Evolutionary conservation across 129 eudicot species (phyloP).

Genomic region (Daucus carota): DNA sequence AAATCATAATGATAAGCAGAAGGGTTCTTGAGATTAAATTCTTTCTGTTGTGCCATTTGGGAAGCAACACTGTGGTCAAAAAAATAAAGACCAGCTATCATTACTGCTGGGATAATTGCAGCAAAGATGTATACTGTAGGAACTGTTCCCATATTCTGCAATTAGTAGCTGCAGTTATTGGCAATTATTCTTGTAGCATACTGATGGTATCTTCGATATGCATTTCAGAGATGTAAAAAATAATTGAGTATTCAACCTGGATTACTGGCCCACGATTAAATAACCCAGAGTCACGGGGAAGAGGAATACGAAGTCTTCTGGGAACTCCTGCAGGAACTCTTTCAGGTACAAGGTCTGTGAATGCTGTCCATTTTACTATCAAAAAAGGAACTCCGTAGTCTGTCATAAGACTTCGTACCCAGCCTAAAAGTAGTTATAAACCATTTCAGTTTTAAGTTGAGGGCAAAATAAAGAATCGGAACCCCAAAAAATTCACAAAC

Average conservation of each 20-base stretch:
- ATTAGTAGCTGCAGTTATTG: background rate
- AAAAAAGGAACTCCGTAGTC: constrained; percentile 58
- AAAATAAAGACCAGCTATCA: constrained; percentile 51
- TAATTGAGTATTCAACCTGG: constrained; percentile 18
- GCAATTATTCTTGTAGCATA: background rate
- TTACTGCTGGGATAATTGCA: constrained; percentile 47
- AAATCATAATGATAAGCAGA: constrained; percentile 52
- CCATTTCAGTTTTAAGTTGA: background rate
- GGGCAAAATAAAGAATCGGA: background rate
- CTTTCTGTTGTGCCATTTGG: constrained; percentile 52
- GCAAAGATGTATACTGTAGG: constrained; percentile 37
- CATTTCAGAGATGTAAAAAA: background rate
- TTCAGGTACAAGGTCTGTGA: constrained; percentile 35
- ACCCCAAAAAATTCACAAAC: constrained; percentile 15
- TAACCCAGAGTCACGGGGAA: constrained; percentile 37
- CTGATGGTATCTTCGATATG: background rate
- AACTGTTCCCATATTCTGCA: constrained; percentile 47
- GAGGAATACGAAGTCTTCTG: constrained; percentile 43
- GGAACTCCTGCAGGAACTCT: constrained; percentile 53
- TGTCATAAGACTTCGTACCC: constrained; percentile 30
- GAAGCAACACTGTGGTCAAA: constrained; percentile 58
- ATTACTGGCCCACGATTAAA: constrained; percentile 41
- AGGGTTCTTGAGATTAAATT: constrained; percentile 54
- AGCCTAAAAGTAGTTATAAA: constrained; percentile 14
- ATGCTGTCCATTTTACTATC: constrained; percentile 41